Percentiles rank a stretch among this genome's conserved stretches.
phyloP scores from a whole-genome alignment of 495 filamentous ascomycete species.

The Penicillium malachiteum region DNA sequence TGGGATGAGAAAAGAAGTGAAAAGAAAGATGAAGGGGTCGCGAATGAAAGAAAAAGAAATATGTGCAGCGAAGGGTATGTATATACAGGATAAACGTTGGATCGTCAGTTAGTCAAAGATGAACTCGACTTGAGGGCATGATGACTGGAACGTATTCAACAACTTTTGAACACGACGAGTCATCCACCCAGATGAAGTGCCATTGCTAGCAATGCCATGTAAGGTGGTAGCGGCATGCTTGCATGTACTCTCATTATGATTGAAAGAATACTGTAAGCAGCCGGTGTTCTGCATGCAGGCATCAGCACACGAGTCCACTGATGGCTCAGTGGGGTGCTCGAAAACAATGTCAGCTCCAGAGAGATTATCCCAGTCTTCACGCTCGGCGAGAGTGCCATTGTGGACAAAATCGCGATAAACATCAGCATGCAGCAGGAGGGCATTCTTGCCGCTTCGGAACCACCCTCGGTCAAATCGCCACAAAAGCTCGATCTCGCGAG shows the following conservation, averaged over 20 bases:
- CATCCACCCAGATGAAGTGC: constrained; percentile 36
- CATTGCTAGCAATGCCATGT: constrained; percentile 20
- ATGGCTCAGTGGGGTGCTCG: constrained; percentile 18
- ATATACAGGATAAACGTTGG: constrained; percentile 6
- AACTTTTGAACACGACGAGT: constrained; percentile 23
- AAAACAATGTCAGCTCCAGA: constrained; percentile 20
- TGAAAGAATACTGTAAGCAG: constrained; percentile 45
- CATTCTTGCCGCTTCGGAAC: constrained; percentile 37
- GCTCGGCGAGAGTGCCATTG: constrained; percentile 14
- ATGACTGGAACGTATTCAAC: constrained; percentile 25
- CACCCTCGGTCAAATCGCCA: constrained; percentile 47
- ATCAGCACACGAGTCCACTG: constrained; percentile 34
- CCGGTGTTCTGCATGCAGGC: constrained; percentile 35
- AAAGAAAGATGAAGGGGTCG: neutral
- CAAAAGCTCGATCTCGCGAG: constrained; percentile 40
- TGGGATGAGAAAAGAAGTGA: neutral
- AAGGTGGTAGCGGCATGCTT: constrained; percentile 34
- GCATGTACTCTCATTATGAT: constrained; percentile 25
- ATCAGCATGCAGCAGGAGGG: constrained; percentile 31
- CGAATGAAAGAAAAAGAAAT: neutral
- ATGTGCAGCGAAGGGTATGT: constrained; percentile 15
- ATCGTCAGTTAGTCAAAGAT: constrained; percentile 20
- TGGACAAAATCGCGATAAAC: constrained; percentile 32
- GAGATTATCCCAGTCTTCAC: constrained; percentile 37
- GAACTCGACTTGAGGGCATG: constrained; percentile 30